These are phyloP conservation scores for Xylaria intraflava DNA, from an alignment of 495 filamentous ascomycete species.

Conservation along the genomic window DNA sequence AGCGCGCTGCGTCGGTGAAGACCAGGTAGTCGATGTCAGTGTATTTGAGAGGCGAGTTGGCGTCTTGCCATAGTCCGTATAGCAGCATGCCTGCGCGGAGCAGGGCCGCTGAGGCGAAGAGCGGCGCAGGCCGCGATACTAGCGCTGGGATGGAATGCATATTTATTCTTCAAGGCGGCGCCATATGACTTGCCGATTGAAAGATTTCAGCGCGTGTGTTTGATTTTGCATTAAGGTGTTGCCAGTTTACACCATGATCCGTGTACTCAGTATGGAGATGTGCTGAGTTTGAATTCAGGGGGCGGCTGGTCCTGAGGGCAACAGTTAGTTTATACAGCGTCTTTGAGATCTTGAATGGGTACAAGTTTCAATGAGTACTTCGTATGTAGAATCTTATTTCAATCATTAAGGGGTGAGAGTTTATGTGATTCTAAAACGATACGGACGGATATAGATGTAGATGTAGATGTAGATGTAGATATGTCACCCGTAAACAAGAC, in stretches of 20 bases:
- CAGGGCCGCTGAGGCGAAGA: slow-evolving; percentile 62
- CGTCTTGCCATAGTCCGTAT: slow-evolving; percentile 89
- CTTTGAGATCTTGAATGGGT: neutral
- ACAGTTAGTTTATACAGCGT: neutral
- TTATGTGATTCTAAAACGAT: too few species aligned
- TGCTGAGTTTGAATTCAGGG: neutral
- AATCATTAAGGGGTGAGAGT: neutral
- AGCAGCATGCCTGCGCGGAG: slow-evolving; percentile 67
- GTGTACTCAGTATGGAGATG: too few species aligned
- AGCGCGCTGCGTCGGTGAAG: slow-evolving; percentile 93
- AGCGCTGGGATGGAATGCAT: slow-evolving; percentile 24
- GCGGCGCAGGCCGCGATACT: slow-evolving; percentile 36
- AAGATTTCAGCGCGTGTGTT: too few species aligned
- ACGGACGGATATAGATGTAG: too few species aligned
- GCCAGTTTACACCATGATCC: too few species aligned
- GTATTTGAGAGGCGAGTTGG: slow-evolving; percentile 85
- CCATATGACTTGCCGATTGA: too few species aligned
- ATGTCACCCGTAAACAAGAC: neutral
- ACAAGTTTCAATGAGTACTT: neutral
- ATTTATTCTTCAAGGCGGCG: neutral
- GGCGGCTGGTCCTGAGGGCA: neutral
- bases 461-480: neutral
- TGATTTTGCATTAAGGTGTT: too few species aligned
- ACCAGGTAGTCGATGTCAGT: slow-evolving; percentile 99
- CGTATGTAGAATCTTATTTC: neutral